phyloP scores from a whole-genome alignment of 345 rosid species.

The Orychophragmus violaceus region DNA sequence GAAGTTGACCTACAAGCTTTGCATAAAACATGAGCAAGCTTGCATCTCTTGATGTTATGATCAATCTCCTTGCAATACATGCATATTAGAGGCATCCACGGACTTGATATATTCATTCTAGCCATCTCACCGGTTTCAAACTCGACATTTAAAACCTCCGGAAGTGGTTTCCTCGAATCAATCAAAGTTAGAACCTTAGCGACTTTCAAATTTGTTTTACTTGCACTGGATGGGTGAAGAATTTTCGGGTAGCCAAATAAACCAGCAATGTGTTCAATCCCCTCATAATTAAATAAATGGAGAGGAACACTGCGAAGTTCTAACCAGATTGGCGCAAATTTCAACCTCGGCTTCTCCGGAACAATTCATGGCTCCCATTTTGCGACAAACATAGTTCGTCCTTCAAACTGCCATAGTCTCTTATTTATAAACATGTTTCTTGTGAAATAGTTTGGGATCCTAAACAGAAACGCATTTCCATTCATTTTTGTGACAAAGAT shows the following conservation, averaged over 20 bases:
- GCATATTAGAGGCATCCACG: background rate
- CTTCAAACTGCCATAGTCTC: background rate
- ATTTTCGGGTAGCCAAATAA: too few relatives aligned
- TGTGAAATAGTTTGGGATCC: fast-evolving
- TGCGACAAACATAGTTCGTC: background rate
- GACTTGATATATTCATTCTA: background rate
- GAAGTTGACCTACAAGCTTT: too few relatives aligned
- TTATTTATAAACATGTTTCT: fast-evolving
- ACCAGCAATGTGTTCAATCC: too few relatives aligned
- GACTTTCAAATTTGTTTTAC: too few relatives aligned
- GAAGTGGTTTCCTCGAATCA: background rate
- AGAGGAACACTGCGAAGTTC: too few relatives aligned
- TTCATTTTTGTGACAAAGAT: too few relatives aligned
- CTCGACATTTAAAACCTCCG: background rate
- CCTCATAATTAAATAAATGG: too few relatives aligned
- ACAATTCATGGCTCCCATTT: background rate
- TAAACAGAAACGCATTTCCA: fast-evolving
- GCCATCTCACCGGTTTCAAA: fast-evolving
- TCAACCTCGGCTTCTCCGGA: too few relatives aligned
- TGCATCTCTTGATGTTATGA: fast-evolving
- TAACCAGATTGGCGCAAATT: too few relatives aligned
- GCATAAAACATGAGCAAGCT: too few relatives aligned
- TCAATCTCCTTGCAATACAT: background rate
- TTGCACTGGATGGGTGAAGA: too few relatives aligned
- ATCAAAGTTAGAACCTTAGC: background rate